Conservation (phyloP, 2,329 filamentous ascomycete species). For the Plenodomus lindquistii region DNA sequence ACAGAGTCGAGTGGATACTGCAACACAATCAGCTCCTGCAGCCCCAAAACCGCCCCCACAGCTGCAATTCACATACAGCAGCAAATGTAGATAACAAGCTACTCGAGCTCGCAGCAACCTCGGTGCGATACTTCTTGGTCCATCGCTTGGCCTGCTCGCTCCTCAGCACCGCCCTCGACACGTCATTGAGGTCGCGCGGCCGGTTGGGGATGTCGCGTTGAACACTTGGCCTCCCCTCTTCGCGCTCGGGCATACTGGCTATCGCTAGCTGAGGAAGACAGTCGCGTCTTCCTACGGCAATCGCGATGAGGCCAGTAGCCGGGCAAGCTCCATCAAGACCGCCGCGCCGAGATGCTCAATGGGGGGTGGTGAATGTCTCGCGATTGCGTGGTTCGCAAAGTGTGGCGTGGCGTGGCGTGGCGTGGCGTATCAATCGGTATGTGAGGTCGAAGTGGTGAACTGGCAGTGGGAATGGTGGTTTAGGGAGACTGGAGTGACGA, state of each 20-base stretch:
- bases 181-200: slow-evolving; percentile 46
- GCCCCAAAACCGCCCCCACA: too few relatives aligned
- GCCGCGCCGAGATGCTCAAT: slow-evolving; percentile 24
- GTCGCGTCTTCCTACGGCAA: slow-evolving; percentile 61
- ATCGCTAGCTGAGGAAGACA: slow-evolving; percentile 56
- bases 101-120: slow-evolving; percentile 76
- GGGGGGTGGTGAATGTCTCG: slow-evolving; percentile 17
- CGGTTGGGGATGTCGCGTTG: slow-evolving; percentile 23
- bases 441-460: too few relatives aligned
- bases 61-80: slow-evolving; percentile 53
- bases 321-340: slow-evolving; percentile 59
- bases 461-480: slow-evolving; percentile 7
- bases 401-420: slow-evolving; percentile 5
- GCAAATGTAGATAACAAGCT: slow-evolving; percentile 77
- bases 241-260: slow-evolving; percentile 50
- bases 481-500: slow-evolving; percentile 32
- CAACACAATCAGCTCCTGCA: slow-evolving; percentile 22
- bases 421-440: too few relatives aligned
- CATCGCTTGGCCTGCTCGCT: slow-evolving; percentile 56
- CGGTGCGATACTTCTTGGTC: slow-evolving; percentile 77
- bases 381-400: slow-evolving; percentile 11
- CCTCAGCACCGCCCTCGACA: slow-evolving; percentile 40
- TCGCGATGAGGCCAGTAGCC: slow-evolving; percentile 60
- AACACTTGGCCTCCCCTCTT: slow-evolving; percentile 24
- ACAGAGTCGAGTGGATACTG: slow-evolving; percentile 83